phyloP scores from a whole-genome alignment of 305 asterid genomes.

The Fraxinus floribunda region DNA sequence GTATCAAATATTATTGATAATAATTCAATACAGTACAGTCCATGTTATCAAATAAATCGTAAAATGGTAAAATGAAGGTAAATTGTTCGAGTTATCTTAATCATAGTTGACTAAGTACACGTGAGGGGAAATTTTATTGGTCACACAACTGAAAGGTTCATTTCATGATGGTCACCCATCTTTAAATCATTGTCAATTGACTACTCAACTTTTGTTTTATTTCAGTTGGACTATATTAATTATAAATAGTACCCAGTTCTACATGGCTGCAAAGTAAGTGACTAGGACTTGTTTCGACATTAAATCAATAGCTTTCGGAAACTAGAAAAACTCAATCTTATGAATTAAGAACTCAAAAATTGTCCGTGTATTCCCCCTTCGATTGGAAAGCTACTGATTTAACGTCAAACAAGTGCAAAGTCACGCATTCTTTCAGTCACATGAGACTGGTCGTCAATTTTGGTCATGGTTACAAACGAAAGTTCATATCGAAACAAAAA shows the following conservation, averaged over 20 bases:
- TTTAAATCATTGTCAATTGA: neutral
- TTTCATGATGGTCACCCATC: neutral
- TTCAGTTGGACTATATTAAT: neutral
- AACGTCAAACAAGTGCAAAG: neutral
- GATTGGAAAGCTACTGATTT: neutral
- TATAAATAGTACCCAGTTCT: neutral
- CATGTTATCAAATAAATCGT: neutral
- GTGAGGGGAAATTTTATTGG: neutral
- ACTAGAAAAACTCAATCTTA: neutral
- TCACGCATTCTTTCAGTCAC: neutral
- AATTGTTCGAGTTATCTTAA: neutral
- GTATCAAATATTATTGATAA: neutral
- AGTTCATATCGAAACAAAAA: neutral
- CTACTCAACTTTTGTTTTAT: neutral
- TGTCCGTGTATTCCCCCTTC: neutral
- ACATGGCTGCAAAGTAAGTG: neutral
- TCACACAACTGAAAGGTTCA: neutral
- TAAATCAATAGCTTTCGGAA: neutral
- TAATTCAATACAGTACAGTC: neutral
- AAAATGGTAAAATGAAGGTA: neutral
- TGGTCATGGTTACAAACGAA: neutral
- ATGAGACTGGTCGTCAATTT: neutral
- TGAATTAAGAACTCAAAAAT: neutral
- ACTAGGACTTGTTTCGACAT: neutral
- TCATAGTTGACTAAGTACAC: neutral